A percentile compares a stretch with the other conserved stretches of the same genome.
Evolutionary conservation across 106 monocot species (phyloP).

Genomic region (Platanthera zijinensis): DNA sequence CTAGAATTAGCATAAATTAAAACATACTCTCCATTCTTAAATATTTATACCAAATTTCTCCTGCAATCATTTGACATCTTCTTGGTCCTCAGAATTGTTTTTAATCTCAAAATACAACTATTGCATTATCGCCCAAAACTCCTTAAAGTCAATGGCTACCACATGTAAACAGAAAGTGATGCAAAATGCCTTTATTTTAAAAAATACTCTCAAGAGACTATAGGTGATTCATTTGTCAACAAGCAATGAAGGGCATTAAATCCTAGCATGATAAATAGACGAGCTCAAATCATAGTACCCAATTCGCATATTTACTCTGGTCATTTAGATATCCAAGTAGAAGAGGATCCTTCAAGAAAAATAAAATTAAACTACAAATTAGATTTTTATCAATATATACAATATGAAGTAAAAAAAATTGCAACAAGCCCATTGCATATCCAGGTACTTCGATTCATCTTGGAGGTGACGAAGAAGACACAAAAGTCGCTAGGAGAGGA

Average conservation of each 20-base stretch:
- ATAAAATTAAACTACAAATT: not conserved
- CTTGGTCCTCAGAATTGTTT: too few relatives aligned
- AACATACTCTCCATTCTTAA: too few relatives aligned
- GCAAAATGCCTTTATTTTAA: not conserved
- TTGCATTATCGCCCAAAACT: too few relatives aligned
- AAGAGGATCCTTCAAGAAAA: not conserved
- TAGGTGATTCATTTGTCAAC: not conserved
- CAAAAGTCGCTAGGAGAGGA: too few relatives aligned
- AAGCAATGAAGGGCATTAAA: not conserved
- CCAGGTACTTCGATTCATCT: too few relatives aligned
- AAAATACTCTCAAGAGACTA: not conserved
- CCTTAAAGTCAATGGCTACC: too few relatives aligned
- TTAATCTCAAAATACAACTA: too few relatives aligned
- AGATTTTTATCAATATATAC: not conserved
- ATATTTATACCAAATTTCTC: too few relatives aligned
- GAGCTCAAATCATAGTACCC: not conserved
- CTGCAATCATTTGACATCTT: too few relatives aligned
- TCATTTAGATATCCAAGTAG: not conserved
- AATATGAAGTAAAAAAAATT: not conserved
- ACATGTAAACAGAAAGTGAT: not conserved
- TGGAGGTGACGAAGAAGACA: too few relatives aligned
- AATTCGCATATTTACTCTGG: not conserved
- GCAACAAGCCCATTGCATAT: not conserved
- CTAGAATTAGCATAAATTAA: too few relatives aligned
- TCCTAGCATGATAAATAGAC: not conserved